Base-by-base conservation (phyloP, 75 land plant genomes). In the Pinus tabuliformis region DNA sequence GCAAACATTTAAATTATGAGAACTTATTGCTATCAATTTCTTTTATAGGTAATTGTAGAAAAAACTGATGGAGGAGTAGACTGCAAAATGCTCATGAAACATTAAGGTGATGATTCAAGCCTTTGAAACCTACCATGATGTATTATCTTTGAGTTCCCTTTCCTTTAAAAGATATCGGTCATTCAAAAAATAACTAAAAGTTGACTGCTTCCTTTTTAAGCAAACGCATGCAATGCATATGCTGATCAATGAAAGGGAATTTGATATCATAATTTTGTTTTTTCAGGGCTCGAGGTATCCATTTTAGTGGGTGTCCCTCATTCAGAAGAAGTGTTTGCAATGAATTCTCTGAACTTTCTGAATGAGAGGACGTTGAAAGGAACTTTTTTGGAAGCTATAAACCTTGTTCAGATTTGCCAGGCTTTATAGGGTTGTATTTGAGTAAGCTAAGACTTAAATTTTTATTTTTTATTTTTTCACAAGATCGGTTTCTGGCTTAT, bases 1-100 rank as follows among this genome's bases (percentile, higher is more conserved):
- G 1, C 33, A 33, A 33, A 33, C 1, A 20, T 12, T n/a, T 5
- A 20, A 28, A 18, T 28, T 28, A 2, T 65, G 5, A 22, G 24
- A 57, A 21, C 70, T 7, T 14, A 76, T 22, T 4, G 16, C 76
- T 14, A 28, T 26, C 0, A 75, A 68, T 36, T 14, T 14, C 9
- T 11, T 26, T 58, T 59, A 59, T 73, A 91, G 89, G 91, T 91
- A 15, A 62, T 94, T 54, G 81, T 82, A 70, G 90, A 91, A 78
- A 89, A 88, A 90, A 91, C 93, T n/a, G 76, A 81, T 73, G 97
- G 97, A 72, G 97, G 97, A 49, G 97, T 89, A 3, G 93, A 94
- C 59, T 70, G 88, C 83, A 87, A 93, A 89, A 54, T 91, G 97
- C 70, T 88, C 87, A 33, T 93, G 93, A n/a, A 86, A 83, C 65